phyloP scores from a whole-genome alignment of 2,329 filamentous ascomycete species.

The Bipolaris zeicola region DNA sequence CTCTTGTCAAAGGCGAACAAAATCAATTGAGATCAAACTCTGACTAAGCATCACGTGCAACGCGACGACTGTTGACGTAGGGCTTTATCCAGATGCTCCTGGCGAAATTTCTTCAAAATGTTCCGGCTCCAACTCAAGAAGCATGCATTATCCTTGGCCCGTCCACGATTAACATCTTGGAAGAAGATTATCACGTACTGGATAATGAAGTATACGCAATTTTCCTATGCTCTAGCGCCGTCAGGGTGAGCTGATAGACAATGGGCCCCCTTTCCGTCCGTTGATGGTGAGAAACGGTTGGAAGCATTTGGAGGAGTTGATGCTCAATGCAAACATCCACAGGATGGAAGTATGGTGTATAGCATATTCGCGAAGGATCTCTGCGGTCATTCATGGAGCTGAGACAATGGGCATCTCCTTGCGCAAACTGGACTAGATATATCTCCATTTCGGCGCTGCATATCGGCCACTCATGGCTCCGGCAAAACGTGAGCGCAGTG shows the following conservation, averaged over 20 bases:
- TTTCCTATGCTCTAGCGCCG: background rate
- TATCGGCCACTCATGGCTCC: background rate
- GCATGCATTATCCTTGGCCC: background rate
- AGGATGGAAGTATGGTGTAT: background rate
- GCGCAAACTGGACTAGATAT: background rate
- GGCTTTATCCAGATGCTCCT: background rate
- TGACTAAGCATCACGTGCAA: background rate
- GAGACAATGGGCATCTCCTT: no score
- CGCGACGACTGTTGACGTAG: background rate
- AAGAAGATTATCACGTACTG: background rate
- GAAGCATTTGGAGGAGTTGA: background rate
- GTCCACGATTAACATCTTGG: background rate
- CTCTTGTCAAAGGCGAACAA: no score
- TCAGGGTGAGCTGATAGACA: background rate
- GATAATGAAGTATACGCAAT: background rate
- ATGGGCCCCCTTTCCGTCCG: background rate
- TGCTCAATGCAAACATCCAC: background rate
- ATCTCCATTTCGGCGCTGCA: background rate
- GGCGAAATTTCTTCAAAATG: background rate
- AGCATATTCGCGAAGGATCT: background rate
- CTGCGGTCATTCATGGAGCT: background rate
- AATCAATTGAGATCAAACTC: background rate
- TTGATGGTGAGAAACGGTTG: background rate
- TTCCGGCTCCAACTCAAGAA: background rate
- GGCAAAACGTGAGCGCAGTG: background rate